Evolutionary conservation across 140 eudicot genomes (phyloP), one percentile per base, ranked within the genome.

Genomic region (Cichorium intybus): DNA sequence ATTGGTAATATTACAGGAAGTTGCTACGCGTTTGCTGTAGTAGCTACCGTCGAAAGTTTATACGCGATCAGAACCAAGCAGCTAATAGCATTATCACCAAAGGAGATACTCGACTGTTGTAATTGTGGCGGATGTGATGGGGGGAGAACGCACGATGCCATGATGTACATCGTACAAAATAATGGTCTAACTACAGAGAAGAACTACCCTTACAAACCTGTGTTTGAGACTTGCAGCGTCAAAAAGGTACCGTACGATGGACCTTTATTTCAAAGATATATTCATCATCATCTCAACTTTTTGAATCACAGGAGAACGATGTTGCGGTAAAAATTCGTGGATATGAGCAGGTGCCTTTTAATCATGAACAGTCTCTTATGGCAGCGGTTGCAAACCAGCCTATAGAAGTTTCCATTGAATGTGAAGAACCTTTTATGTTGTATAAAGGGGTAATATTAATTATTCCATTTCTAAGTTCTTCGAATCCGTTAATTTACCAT

Each of bases 1-100:
- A 37, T 37, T 37, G 10, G n/a, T 10, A 37, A 37, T 37, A 11
- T 37, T 41, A 4, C 8, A 20, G 18, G 18, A 55, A 6, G 10
- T 55, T 55, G 29, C 31, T 20, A 24, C 12, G 66, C 74, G 22
- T 69, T 69, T 27, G 27, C 74, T 3, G 33, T 57, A 4, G 65
- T 41, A 15, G 66, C 51, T 9, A 27, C 66, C 0, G 28, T 43
- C 1, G 74, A 69, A 43, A 47, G 56, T 10, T 15, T 69, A 1
- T 27, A 37, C 66, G 7, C 24, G 17, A 24, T 69, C 31, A 43
- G 43, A 56, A 69, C 66, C 17, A 56, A 56, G 10, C 15, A 69
- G 21, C 74, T 69, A 37, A 26, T 56, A 11, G 17, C 12, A 41
- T 2, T 41, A 41, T 41, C 48, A 41, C 5, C 48, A 41, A 12